These are phyloP conservation scores for Chalciporus sp. DNA, from an alignment of 1,284 basidiomycete species.

Conservation along the genomic window DNA sequence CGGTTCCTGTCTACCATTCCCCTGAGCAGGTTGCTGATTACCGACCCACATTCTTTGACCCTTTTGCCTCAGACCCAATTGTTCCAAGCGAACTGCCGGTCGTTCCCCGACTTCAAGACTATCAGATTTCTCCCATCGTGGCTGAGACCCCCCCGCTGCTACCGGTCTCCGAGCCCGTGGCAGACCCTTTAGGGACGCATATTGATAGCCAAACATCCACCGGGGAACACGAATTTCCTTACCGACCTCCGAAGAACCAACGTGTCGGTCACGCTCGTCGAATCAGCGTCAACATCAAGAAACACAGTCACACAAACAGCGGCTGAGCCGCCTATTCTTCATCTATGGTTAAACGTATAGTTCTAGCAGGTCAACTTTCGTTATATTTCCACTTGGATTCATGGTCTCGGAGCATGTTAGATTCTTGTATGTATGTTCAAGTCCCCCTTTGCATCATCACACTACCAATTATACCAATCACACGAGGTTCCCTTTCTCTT, in stretches of 20 bases:
- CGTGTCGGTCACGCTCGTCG: slow-evolving; percentile 35
- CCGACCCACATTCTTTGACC: slow-evolving; percentile 19
- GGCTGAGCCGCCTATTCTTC: slow-evolving; percentile 11
- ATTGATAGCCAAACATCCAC: not conserved
- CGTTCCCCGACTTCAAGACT: slow-evolving; percentile 13
- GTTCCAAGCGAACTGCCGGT: slow-evolving; percentile 21
- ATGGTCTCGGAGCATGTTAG: not conserved
- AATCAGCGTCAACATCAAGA: slow-evolving; percentile 39
- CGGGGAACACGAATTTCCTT: slow-evolving; percentile 28
- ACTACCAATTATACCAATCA: not conserved
- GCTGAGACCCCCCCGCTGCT: not conserved
- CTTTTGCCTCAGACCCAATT: slow-evolving; percentile 24
- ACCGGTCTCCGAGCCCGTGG: not conserved
- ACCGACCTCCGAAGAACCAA: slow-evolving; percentile 30
- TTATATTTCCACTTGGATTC: not conserved
- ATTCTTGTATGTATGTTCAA: slow-evolving; percentile 5
- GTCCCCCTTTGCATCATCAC: not conserved
- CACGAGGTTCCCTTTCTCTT: not conserved
- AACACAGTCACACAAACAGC: slow-evolving; percentile 10
- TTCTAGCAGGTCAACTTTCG: not conserved
- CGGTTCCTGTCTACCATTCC: slow-evolving; percentile 2
- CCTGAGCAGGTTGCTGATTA: slow-evolving; percentile 1
- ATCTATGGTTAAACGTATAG: not conserved
- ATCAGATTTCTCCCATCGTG: slow-evolving; percentile 5
- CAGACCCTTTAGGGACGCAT: not conserved